Evolutionary conservation across 1,139 yeast species (phyloP).

Genomic region (Yamadazyma mexicana): DNA sequence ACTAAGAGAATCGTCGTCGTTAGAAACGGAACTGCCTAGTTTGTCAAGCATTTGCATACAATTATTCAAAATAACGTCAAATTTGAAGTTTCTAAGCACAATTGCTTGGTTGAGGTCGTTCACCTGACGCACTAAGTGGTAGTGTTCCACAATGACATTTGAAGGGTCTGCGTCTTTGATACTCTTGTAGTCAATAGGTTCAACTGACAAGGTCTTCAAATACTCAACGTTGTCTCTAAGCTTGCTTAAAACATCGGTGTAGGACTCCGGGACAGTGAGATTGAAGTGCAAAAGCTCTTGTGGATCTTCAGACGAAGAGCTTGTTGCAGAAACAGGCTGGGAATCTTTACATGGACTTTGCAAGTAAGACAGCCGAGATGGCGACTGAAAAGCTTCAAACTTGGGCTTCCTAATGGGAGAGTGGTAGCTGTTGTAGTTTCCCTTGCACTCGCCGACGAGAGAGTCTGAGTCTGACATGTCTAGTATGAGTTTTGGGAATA

Average conservation of each 20-base stretch:
- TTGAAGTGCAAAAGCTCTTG: background rate
- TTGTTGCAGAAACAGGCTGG: no score
- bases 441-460: conserved; percentile 5
- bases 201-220: conserved; percentile 1
- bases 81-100: conserved; percentile 9
- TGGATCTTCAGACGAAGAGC: background rate
- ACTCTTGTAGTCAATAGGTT: conserved; percentile 1
- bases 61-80: conserved; percentile 8
- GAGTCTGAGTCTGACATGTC: background rate
- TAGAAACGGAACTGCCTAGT: background rate
- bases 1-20: conserved; percentile 3
- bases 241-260: background rate
- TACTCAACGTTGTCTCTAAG: conserved; percentile 4
- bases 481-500: background rate
- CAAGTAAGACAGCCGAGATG: no score
- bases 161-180: conserved; percentile 2
- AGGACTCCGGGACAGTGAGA: background rate
- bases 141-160: conserved; percentile 8
- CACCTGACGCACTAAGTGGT: conserved; percentile 10
- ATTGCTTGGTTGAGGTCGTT: conserved; percentile 7
- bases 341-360: no score
- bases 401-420: conserved; percentile 13
- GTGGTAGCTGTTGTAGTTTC: conserved; percentile 9
- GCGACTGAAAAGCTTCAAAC: no score
- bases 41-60: conserved; percentile 7